These are phyloP conservation scores for Cordyceps cateniannulata DNA, from an alignment of 2,329 filamentous ascomycete genomes.

Conservation along the genomic window DNA sequence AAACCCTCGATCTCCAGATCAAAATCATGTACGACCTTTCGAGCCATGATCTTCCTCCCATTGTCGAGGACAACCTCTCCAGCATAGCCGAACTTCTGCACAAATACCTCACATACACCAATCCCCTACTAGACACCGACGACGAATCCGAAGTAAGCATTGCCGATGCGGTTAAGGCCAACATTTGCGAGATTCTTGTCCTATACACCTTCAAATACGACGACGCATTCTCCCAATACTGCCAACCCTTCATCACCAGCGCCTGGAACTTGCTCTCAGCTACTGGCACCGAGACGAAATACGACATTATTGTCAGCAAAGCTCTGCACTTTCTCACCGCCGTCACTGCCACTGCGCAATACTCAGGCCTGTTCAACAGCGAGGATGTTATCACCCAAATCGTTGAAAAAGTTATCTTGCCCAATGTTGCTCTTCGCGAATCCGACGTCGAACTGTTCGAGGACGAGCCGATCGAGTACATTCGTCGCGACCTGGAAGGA, in stretches of 20 bases:
- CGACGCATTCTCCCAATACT: slow-evolving; percentile 78
- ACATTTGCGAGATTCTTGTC: slow-evolving; percentile 85
- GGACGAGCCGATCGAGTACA: slow-evolving; percentile 98
- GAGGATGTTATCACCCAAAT: slow-evolving; percentile 75
- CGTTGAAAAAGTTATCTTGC: slow-evolving; percentile 91
- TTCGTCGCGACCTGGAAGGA: slow-evolving; percentile 87
- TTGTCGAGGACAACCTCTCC: slow-evolving; percentile 83
- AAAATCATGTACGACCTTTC: slow-evolving; percentile 95
- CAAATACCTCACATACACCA: slow-evolving; percentile 89
- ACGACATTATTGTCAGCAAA: slow-evolving; percentile 89
- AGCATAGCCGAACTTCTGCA: slow-evolving; percentile 74
- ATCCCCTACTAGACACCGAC: slow-evolving; percentile 72
- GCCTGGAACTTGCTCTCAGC: slow-evolving; percentile 89
- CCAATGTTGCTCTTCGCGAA: slow-evolving; percentile 85
- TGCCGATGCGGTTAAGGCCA: slow-evolving; percentile 81
- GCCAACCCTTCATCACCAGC: slow-evolving; percentile 78
- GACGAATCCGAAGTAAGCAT: slow-evolving; percentile 86
- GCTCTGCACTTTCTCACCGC: slow-evolving; percentile 91
- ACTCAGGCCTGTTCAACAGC: slow-evolving; percentile 81
- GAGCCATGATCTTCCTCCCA: slow-evolving; percentile 91
- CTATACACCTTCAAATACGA: slow-evolving; percentile 93
- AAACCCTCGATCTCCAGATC: slow-evolving; percentile 78
- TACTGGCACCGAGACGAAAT: slow-evolving; percentile 81
- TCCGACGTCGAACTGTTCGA: slow-evolving; percentile 95
- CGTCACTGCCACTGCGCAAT: slow-evolving; percentile 69